Evolutionary conservation across 257 asterid genomes (phyloP).

Genomic region (Ballota nigra): DNA sequence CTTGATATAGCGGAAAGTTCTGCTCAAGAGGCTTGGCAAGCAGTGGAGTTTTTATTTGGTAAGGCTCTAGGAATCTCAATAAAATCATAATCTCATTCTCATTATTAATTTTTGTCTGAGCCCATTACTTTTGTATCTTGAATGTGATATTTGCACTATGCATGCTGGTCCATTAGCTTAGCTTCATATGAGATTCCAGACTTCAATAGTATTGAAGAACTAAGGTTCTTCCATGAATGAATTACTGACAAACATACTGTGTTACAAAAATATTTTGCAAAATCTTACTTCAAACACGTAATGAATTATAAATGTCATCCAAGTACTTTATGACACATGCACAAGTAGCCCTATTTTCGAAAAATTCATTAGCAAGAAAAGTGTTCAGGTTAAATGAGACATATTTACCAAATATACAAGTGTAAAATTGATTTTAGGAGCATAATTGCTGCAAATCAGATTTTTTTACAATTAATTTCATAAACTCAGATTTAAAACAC

Average conservation of each 20-base stretch:
- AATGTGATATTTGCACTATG: not conserved
- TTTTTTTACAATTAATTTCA: not conserved
- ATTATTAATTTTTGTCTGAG: constrained; percentile 1
- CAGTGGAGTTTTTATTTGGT: constrained; percentile 86
- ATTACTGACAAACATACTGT: not conserved
- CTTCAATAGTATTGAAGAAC: no score
- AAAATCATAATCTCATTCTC: constrained; percentile 12
- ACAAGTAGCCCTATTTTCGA: not conserved
- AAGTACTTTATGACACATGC: not conserved
- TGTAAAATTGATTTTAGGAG: not conserved
- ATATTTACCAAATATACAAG: not conserved
- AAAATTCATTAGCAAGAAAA: not conserved
- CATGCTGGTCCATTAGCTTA: no score
- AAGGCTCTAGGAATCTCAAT: constrained; percentile 29
- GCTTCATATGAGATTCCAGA: no score
- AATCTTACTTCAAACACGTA: not conserved
- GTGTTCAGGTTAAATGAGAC: not conserved
- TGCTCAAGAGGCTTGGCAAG: constrained; percentile 84
- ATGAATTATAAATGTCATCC: not conserved
- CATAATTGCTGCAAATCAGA: not conserved
- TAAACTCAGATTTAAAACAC: not conserved
- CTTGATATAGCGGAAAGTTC: constrained; percentile 85
- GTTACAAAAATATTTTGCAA: not conserved
- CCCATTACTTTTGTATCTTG: not conserved
- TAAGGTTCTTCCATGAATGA: not conserved